Percentiles rank a stretch among this genome's conserved stretches.
phyloP scores from a whole-genome alignment of 2,329 filamentous ascomycete genomes.

The Aspergillus intermedius region DNA sequence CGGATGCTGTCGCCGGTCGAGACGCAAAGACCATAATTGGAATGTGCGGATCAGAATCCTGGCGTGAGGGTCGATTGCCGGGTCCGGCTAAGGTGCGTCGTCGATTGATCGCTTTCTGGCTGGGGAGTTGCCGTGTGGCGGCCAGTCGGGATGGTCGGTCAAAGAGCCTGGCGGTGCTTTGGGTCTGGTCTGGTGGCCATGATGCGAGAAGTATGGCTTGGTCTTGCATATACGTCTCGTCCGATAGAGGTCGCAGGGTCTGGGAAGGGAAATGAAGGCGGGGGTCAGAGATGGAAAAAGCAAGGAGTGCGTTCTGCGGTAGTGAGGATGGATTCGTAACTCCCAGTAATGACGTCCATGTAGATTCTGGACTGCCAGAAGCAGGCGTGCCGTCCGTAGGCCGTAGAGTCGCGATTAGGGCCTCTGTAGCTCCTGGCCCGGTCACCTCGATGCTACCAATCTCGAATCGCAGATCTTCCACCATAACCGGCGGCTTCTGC shows the following conservation, averaged over 20 bases:
- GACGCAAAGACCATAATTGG: slow-evolving; percentile 66
- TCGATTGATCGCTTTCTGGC: slow-evolving; percentile 73
- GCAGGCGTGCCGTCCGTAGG: slow-evolving; percentile 21
- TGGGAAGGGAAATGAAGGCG: slow-evolving; percentile 70
- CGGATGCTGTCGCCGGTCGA: slow-evolving; percentile 35
- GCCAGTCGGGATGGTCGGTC: slow-evolving; percentile 58
- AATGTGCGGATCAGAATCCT: slow-evolving; percentile 63
- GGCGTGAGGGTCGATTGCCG: slow-evolving; percentile 55
- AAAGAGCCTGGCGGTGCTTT: slow-evolving; percentile 54
- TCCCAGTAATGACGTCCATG: slow-evolving; percentile 38
- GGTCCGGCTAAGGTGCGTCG: slow-evolving; percentile 60
- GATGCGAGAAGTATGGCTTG: slow-evolving; percentile 57
- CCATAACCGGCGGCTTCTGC: slow-evolving; percentile 54
- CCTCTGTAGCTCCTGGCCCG: slow-evolving; percentile 72
- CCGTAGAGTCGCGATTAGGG: slow-evolving; percentile 62
- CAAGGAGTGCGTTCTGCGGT: slow-evolving; percentile 62
- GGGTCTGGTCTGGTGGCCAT: slow-evolving; percentile 60
- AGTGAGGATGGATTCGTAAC: slow-evolving; percentile 64
- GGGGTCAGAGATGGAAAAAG: slow-evolving; percentile 71
- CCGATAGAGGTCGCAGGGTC: slow-evolving; percentile 39
- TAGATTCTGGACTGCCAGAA: slow-evolving; percentile 28
- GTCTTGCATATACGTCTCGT: slow-evolving; percentile 29
- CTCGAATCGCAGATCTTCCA: slow-evolving; percentile 64
- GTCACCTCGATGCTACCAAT: slow-evolving; percentile 65
- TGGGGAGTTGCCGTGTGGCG: slow-evolving; percentile 61